Evolutionary conservation across 768 basidiomycete genomes (phyloP), one percentile per base, ranked within the genome.

Genomic region (Cytidiella melzeri): DNA sequence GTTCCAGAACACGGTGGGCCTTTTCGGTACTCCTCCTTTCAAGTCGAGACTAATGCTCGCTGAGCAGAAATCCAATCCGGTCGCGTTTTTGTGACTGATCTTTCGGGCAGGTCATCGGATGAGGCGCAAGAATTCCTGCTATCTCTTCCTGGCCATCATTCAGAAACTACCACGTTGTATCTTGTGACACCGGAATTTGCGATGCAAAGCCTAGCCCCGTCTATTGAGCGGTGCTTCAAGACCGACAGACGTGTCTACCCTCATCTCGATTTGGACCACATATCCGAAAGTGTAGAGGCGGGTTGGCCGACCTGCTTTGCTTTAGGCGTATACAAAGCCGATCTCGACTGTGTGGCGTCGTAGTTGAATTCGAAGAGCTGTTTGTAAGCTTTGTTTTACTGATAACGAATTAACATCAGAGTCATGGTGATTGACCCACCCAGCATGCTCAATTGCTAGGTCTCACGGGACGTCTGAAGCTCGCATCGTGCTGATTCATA

Each of bases 221-320:
- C 41, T 6, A 25, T 62, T 5, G 50, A 48, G n/a, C 46, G 43
- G 26, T 71, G 66, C 54, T 52, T 65, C n/a, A 12, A 41, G 15
- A 43, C 60, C 4, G 25, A 64, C 25, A 37, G 47, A 45, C 54
- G 56, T 40, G 57, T 71, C 37, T 69, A 61, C 42, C 65, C 69
- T 2, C 70, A 72, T 45, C 68, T 72, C 9, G 68, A 68, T 51
- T 41, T 72, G 24, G 69, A 72, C 51, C 69, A 69, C 45, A 43
- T 72, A 21, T 43, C 57, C 10, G 68, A 69, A 50, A 61, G 59
- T 41, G 36, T 64, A 18, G 61, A 52, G 37, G 48, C 53, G 12
- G 69, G 69, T 19, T 56, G 55, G 48, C 40, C 45, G 26, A 58
- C 67, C n/a, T 65, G 62, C 27, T 43, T 71, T 24, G 58, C 56